Base-by-base conservation (phyloP, 768 basidiomycete genomes). In the Phylloporus sp. region DNA sequence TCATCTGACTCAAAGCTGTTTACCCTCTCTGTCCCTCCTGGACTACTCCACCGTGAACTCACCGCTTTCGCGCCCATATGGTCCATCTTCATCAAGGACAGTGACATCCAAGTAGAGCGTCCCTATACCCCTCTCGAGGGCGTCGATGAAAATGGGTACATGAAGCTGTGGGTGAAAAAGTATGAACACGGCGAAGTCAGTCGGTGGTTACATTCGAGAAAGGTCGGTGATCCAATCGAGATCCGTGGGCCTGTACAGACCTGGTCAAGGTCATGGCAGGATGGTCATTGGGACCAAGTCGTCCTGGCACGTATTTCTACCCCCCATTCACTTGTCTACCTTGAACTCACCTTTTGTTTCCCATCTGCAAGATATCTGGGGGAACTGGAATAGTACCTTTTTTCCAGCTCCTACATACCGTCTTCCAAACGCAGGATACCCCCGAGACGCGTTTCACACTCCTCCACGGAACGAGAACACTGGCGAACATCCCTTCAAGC, bases 371-470 rank as follows among this genome's bases (percentile, higher is more conserved):
- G 91, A 84, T 93, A 49, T 91, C 89, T 39, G 91, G 91, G 32
- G 91, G 91, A 24, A 93, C 91, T 5, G 91, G 91, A 26, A 84
- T 93, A 44, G 86, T 91, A 15, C 91, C 91, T 4, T 92, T 93
- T 65, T 82, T 82, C 60, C 91, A 93, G 62, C 74, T 93, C 18
- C 73, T 91, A 52, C 76, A 86, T 59, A 69, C 69, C 7, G 60
- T 79, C 13, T 80, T 90, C 38, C 69, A 61, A 26, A 35, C 69
- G 18, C 52, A 54, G 35, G 41, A 59, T 56, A 35, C 55, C 42
- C 15, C 45, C 27, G 5, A 41, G 24, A 81, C 86, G 40, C 81
- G 78, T 3, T 86, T 86, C 62, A 90, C 84, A 1, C 68, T 93
- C 5, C 71, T 93, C 23, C 91, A 93, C 56, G 80, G 81, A 9